Base-by-base conservation (phyloP, 176 grass and related monocot genomes). In the Triticum urartu region DNA sequence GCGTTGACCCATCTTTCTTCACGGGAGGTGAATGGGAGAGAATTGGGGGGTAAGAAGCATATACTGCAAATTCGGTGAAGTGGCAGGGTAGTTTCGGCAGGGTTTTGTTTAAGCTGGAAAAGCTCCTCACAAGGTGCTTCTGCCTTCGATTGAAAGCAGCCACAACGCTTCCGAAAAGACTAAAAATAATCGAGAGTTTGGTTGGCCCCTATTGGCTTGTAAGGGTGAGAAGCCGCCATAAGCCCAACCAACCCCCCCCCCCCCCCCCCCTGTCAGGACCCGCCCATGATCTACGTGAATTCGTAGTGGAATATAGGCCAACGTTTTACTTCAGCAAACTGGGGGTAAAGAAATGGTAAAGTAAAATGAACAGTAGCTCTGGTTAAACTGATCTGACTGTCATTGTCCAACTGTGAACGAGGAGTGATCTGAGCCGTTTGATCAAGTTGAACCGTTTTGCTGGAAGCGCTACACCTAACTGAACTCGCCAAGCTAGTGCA, bases 111-210 rank as follows among this genome's bases (percentile, higher is more conserved):
- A 75, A 50, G 22, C 22, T 75, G 72, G 70, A 43, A 75, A 75
- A 75, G 43, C 72, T 50, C 43, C 24, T 75, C 43, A 74, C 71
- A 28, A 75, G 72, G 38, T 75, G 42, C 22, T 75, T 75, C 25
- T 45, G 13, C 42, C 36, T 75, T 17, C 3, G n/a, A 28, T 7
- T 75, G 72, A 42, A 48, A 75, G 26, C 24, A 75, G 13, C 21
- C 42, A 75, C 25, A 26, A n/a, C 45, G 2, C 71, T 73, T 42
- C 24, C 0, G 13, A 42, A 45, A 45, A 75, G 72, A 18, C 54
- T 75, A 50, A 50, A 75, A 52, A 52, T 48, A 30, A 30, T 43
- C 43, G 22, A 25, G 42, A 7, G 72, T 48, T 75, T 75, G 12
- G 43, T 75, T 75, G 71, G 42, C 42, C 9, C n/a, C 39, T 47